Evolutionary conservation across 2,329 filamentous ascomycete genomes (phyloP), one percentile per base, ranked within the genome.

Genomic region (Setomelanomma holmii): DNA sequence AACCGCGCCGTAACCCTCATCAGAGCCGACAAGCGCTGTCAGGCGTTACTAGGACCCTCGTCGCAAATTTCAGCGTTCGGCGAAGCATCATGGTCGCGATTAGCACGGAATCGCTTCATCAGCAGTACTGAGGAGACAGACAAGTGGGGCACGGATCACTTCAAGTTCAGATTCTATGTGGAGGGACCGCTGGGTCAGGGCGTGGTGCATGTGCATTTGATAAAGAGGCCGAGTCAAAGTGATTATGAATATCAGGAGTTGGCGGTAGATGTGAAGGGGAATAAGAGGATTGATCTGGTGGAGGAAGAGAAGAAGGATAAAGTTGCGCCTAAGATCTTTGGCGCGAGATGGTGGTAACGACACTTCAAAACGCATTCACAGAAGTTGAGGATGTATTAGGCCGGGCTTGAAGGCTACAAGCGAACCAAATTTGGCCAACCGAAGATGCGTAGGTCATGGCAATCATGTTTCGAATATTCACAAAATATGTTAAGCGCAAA

Each of bases 131-230:
- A 85, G 19, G 85, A 85, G 55, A 91, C 83, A 5, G 93, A 97
- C 69, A 78, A 82, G 10, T 82, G 86, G 55, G 93, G 93, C 4
- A 87, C 86, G 17, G 88, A 96, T 57, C 92, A 97, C 72, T 73
- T 97, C 57, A 78, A 86, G 58, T 91, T 97, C 84, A 87, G 91
- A 63, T 97, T 97, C 73, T 69, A 90, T 84, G 87, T 96, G 34
- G 87, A 93, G 70, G 93, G 93, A 0, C 88, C 90, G 2, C 78
- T 84, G 27, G 89, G 88, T 47, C 83, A 83, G 21, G 93, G 93
- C 12, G 80, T 87, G 0, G 92, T 91, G 5, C 82, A 86, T 60
- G 78, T 96, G 47, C 91, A 97, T 72, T 86, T 96, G 83, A 82
- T 88, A 40, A 91, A 87, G 73, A 79, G 80, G 30, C 80, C 83